Evolutionary conservation across 2,329 filamentous ascomycete genomes (phyloP).

Genomic region (Aspergillus sp.): DNA sequence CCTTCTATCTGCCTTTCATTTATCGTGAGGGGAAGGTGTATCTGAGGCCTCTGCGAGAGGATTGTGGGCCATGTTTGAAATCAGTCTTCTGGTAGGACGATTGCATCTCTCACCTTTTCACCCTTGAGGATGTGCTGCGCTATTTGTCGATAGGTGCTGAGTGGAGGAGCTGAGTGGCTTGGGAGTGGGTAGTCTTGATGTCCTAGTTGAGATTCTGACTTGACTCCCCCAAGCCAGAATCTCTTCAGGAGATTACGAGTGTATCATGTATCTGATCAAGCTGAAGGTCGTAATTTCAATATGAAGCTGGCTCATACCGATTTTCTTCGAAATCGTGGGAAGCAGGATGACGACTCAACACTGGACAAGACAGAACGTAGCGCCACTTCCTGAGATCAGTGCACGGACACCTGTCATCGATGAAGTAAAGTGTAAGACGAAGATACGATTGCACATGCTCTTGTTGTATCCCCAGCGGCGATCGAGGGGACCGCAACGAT

Average conservation of each 20-base stretch:
- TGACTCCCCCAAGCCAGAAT: neutral
- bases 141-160: neutral
- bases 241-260: neutral
- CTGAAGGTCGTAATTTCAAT: neutral
- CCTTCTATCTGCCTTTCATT: neutral
- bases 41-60: neutral
- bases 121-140: neutral
- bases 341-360: no score
- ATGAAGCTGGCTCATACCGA: neutral
- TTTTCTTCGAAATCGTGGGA: neutral
- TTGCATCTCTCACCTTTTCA: neutral
- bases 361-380: no score
- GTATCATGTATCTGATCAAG: neutral
- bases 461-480: neutral
- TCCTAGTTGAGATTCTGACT: neutral
- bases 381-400: neutral
- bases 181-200: neutral
- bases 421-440: neutral
- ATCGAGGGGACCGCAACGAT: neutral
- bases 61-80: neutral
- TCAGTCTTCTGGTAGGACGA: neutral
- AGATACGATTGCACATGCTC: neutral
- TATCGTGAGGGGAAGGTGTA: neutral
- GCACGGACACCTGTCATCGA: neutral
- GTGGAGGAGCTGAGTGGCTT: slow-evolving; percentile 3